These are phyloP conservation scores for Stenocarpella maydis DNA, from an alignment of 2,329 filamentous ascomycete genomes.

Conservation along the genomic window DNA sequence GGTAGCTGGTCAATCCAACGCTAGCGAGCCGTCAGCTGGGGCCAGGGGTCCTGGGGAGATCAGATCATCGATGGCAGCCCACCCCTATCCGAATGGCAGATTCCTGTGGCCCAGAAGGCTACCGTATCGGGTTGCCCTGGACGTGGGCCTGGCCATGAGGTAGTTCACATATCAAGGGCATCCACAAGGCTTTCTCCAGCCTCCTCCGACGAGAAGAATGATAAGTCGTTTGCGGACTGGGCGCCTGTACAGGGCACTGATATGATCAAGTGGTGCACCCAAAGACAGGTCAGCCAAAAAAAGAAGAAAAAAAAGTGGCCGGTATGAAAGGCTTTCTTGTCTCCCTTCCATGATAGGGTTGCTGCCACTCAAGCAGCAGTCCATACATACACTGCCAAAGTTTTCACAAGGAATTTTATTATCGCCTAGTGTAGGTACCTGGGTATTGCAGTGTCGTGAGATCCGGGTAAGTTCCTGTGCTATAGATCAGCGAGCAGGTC, in stretches of 20 bases:
- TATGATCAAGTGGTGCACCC: neutral
- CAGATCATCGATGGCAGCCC: constrained; percentile 9
- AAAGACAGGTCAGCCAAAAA: neutral
- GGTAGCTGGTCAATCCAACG: constrained; percentile 26
- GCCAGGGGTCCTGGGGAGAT: constrained; percentile 14
- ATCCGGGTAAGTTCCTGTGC: neutral
- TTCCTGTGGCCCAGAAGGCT: constrained; percentile 2
- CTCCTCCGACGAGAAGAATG: neutral
- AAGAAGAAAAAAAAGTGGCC: neutral
- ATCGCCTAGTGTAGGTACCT: no score
- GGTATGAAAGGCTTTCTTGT: neutral
- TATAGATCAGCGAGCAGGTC: neutral
- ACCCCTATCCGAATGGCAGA: neutral
- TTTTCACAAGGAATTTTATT: no score
- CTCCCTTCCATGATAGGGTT: neutral
- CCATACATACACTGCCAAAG: no score
- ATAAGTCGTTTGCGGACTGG: neutral
- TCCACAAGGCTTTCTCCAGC: constrained; percentile 23
- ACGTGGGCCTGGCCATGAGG: constrained; percentile 6
- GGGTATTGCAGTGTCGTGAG: neutral
- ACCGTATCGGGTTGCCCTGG: neutral
- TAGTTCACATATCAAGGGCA: constrained; percentile 8
- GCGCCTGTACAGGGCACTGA: neutral
- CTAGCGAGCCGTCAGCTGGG: constrained; percentile 24
- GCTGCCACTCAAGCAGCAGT: neutral